A percentile compares a stretch with the other conserved stretches of the same genome.
These are phyloP conservation scores for Herpotrichia juniperi DNA, from an alignment of 2,329 filamentous ascomycete genomes.

Conservation along the genomic window DNA sequence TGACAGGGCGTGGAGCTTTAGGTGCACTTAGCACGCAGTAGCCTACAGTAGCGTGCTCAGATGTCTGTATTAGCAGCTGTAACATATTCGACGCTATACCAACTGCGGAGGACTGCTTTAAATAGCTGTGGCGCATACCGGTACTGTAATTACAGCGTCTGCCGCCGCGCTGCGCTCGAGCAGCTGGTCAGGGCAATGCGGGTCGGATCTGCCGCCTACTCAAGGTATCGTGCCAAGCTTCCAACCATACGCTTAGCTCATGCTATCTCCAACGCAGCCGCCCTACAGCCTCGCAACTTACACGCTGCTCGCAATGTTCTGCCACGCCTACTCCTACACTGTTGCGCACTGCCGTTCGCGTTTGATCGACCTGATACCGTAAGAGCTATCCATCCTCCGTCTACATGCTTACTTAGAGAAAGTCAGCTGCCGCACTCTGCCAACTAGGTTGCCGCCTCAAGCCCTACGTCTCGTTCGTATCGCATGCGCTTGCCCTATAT, in stretches of 20 bases:
- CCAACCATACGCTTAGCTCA: background rate
- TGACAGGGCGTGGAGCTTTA: background rate
- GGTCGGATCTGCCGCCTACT: background rate
- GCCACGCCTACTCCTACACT: background rate
- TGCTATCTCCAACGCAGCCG: background rate
- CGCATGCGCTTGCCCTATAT: background rate
- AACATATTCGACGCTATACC: background rate
- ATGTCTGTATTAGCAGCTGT: background rate
- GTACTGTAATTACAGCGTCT: background rate
- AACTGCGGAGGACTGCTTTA: background rate
- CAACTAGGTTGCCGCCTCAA: background rate
- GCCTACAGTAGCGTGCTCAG: conserved; percentile 1
- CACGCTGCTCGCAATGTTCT: background rate
- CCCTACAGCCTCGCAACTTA: background rate
- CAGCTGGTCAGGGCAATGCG: background rate
- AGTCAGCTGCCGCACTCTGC: background rate
- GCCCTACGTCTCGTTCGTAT: background rate
- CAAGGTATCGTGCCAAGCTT: background rate
- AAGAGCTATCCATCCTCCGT: background rate
- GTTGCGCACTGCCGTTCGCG: background rate
- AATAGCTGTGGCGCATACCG: background rate
- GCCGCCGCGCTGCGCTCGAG: background rate
- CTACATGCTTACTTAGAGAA: background rate
- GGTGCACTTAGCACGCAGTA: background rate
- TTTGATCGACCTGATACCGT: background rate